These are phyloP conservation scores for Termitomyces sp. DNA, from an alignment of 768 basidiomycete species.

Conservation along the genomic window DNA sequence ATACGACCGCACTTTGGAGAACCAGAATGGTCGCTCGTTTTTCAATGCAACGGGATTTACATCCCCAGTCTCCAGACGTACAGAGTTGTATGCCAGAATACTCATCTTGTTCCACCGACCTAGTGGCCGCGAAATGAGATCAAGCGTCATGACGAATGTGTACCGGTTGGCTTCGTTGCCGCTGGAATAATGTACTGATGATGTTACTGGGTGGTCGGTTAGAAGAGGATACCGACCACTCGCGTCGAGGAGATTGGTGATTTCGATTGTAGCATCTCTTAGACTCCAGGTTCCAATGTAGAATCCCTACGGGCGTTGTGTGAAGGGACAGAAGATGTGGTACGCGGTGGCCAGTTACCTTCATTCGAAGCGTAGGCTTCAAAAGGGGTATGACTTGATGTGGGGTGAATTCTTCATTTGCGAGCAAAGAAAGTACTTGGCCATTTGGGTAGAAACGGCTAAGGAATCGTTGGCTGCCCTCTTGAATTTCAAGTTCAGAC, in stretches of 20 bases:
- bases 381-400: conserved; percentile 71
- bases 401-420: conserved; percentile 73
- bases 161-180: conserved; percentile 39
- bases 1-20: conserved; percentile 84
- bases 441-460: conserved; percentile 89
- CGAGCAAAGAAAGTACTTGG: conserved; percentile 77
- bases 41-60: conserved; percentile 63
- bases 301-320: conserved; percentile 47
- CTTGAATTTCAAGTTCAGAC: background rate
- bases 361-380: conserved; percentile 72
- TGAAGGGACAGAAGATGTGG: background rate
- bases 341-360: conserved; percentile 36
- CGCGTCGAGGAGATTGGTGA: conserved; percentile 64
- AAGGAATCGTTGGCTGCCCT: background rate
- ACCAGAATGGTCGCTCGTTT: conserved; percentile 90
- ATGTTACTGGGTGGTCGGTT: background rate
- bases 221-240: conserved; percentile 33
- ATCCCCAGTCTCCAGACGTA: conserved; percentile 75
- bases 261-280: conserved; percentile 50
- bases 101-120: conserved; percentile 85
- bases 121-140: conserved; percentile 69
- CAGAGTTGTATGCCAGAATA: conserved; percentile 66
- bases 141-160: conserved; percentile 68
- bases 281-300: conserved; percentile 70
- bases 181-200: conserved; percentile 2